phyloP scores from a whole-genome alignment of 1,284 basidiomycete genomes.

The Leccinum discolor region DNA sequence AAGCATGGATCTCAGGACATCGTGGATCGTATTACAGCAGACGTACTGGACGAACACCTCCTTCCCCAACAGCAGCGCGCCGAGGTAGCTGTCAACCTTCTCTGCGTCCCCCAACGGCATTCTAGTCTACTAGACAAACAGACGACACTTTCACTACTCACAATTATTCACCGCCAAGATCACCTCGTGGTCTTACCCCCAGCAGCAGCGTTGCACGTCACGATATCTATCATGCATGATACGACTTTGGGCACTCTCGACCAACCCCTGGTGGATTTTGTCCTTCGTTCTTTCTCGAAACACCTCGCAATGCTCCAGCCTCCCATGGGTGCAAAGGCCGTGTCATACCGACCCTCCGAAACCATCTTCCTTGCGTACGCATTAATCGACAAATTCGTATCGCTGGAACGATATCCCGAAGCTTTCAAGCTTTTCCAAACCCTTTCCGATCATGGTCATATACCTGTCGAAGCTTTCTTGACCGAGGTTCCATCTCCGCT shows the following conservation, averaged over 20 bases:
- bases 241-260: constrained; percentile 14
- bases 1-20: constrained; percentile 32
- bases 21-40: constrained; percentile 35
- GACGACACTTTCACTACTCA: constrained; percentile 26
- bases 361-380: constrained; percentile 22
- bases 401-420: constrained; percentile 29
- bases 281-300: constrained; percentile 23
- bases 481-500: constrained; percentile 32
- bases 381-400: constrained; percentile 36
- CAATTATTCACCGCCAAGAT: constrained; percentile 22
- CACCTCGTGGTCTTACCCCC: constrained; percentile 15
- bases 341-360: constrained; percentile 30
- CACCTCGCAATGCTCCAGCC: constrained; percentile 17
- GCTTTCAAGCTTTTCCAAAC: constrained; percentile 45
- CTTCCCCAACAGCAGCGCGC: constrained; percentile 20
- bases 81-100: constrained; percentile 28
- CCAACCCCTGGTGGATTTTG: constrained; percentile 15
- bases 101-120: constrained; percentile 23
- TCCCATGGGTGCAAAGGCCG: constrained; percentile 14
- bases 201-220: constrained; percentile 21
- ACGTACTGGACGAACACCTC: constrained; percentile 33
- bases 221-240: constrained; percentile 21
- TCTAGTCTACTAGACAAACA: constrained; percentile 22
- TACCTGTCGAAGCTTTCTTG: constrained; percentile 42
- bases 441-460: constrained; percentile 35